phyloP scores from a whole-genome alignment of 2,329 filamentous ascomycete genomes.

The Ophiostoma australiae region DNA sequence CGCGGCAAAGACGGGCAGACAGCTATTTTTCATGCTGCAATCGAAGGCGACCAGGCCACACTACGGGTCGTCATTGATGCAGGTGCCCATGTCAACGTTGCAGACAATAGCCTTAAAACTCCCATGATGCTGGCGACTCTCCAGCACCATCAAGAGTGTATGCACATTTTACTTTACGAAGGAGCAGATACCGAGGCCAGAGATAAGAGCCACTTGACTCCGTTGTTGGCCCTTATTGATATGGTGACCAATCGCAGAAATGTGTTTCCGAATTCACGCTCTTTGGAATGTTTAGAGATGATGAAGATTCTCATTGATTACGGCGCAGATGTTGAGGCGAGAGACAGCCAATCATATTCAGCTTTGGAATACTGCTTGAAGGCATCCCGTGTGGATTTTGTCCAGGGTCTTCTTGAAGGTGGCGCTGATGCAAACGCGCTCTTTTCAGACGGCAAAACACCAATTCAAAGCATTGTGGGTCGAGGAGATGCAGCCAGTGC shows the following conservation, averaged over 20 bases:
- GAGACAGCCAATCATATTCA: not conserved
- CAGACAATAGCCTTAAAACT: not conserved
- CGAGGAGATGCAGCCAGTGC: too few relatives aligned
- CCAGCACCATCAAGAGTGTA: too few relatives aligned
- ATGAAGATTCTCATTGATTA: not conserved
- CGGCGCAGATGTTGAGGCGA: not conserved
- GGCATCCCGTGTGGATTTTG: not conserved
- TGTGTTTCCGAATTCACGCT: too few relatives aligned
- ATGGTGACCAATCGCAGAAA: not conserved
- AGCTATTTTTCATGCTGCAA: not conserved
- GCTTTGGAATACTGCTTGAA: not conserved
- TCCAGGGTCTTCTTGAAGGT: not conserved
- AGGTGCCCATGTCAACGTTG: not conserved
- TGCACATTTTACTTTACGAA: not conserved
- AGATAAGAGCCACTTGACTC: not conserved
- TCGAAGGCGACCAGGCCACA: not conserved
- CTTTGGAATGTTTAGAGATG: too few relatives aligned
- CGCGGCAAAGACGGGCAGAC: not conserved
- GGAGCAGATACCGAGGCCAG: not conserved
- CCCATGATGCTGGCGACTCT: too few relatives aligned
- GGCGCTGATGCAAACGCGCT: not conserved
- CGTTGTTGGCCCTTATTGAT: not conserved
- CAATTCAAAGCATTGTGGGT: not conserved
- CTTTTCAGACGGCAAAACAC: not conserved
- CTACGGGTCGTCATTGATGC: not conserved